These are phyloP conservation scores for Mycena sp. DNA, from an alignment of 1,284 basidiomycete species.

Conservation along the genomic window DNA sequence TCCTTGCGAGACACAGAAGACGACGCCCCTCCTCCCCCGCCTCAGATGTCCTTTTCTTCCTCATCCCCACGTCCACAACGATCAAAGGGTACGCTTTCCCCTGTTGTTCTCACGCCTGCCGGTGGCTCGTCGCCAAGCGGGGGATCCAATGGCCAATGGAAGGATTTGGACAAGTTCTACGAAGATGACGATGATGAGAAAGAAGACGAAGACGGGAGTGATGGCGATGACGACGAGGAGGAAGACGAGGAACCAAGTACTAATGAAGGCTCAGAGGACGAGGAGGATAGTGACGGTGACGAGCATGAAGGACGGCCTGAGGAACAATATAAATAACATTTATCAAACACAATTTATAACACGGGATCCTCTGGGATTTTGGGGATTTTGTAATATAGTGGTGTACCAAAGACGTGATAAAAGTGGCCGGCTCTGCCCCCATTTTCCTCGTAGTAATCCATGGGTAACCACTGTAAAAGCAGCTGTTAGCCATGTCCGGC, in stretches of 20 bases:
- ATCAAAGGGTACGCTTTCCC: constrained; percentile 44
- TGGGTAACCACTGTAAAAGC: constrained; percentile 73
- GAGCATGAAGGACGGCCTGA: constrained; percentile 40
- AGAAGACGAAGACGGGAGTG: constrained; percentile 41
- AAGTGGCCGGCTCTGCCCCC: constrained; percentile 75
- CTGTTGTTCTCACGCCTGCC: constrained; percentile 63
- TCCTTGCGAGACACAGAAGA: constrained; percentile 66
- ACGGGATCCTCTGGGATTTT: background rate
- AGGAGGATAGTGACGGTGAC: constrained; percentile 33
- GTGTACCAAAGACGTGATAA: constrained; percentile 81
- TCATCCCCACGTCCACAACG: constrained; percentile 31
- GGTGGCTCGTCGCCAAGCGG: constrained; percentile 52
- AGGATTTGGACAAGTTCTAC: constrained; percentile 78
- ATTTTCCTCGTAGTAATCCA: constrained; percentile 70
- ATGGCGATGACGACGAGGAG: constrained; percentile 46
- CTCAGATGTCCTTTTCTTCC: constrained; percentile 52
- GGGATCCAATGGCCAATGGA: constrained; percentile 53
- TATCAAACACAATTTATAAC: background rate
- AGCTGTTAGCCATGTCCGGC: constrained; percentile 4
- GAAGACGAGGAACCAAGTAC: constrained; percentile 27
- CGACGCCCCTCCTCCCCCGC: constrained; percentile 50
- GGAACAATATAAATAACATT: constrained; percentile 1
- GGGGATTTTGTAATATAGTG: constrained; percentile 39
- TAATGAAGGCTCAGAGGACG: background rate
- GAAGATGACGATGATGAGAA: constrained; percentile 50